These are phyloP conservation scores for Lecanoromycetidae sp. DNA, from an alignment of 2,329 filamentous ascomycete species.

Conservation along the genomic window DNA sequence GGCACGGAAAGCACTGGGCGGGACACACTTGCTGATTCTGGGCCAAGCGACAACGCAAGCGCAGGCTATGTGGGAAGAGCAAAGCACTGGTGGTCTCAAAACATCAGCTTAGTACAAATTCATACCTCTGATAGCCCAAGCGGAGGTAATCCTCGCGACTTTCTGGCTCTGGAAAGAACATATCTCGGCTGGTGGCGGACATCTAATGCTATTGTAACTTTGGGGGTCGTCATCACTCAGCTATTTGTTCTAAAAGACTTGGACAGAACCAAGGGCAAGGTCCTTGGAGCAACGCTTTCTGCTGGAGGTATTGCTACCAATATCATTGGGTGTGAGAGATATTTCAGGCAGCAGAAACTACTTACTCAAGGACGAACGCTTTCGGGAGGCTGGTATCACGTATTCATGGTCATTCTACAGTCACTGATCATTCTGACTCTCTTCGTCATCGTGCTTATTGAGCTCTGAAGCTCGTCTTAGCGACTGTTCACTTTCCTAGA, in stretches of 20 bases:
- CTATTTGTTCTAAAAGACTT: conserved; percentile 9
- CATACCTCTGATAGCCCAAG: neutral
- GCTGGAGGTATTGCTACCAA: conserved; percentile 4
- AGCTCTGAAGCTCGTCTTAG: neutral
- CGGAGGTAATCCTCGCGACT: conserved; percentile 13
- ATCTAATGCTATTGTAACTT: conserved; percentile 6
- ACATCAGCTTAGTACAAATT: conserved; percentile 1
- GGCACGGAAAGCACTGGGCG: neutral
- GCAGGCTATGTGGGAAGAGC: neutral
- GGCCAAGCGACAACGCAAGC: neutral
- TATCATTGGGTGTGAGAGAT: conserved; percentile 13
- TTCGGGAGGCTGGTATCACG: conserved; percentile 2
- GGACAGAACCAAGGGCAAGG: conserved; percentile 5
- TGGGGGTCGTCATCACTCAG: conserved; percentile 15
- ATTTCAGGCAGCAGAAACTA: conserved; percentile 12
- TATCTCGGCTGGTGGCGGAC: conserved; percentile 15
- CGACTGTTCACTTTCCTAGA: neutral
- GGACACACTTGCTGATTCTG: neutral
- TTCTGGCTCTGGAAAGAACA: conserved; percentile 16
- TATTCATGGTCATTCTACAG: neutral
- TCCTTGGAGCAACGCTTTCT: conserved; percentile 4
- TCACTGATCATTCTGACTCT: neutral
- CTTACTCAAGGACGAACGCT: neutral
- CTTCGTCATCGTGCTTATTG: conserved; percentile 4
- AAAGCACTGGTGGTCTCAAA: conserved; percentile 7